Base-by-base conservation (phyloP, 768 basidiomycete genomes). In the Boletus rex-veris region DNA sequence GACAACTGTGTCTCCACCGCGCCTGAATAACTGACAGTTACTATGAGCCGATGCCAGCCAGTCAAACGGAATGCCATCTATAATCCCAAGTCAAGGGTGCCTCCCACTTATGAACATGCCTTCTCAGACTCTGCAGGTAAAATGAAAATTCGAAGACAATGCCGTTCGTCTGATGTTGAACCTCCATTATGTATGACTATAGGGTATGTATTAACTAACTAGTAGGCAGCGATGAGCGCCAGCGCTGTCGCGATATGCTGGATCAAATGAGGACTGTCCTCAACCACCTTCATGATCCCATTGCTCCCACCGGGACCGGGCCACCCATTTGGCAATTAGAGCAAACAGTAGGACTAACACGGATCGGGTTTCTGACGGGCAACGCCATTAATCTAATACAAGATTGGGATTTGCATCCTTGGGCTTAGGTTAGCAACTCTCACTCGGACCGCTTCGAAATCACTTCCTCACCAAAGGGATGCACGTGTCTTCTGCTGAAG, bases 281-380 rank as follows among this genome's bases (percentile, higher is more conserved):
- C 31, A 49, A 37, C 19, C 35, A 31, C 28, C 5, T 47, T 66
- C 36, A 69, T 15, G 58, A 58, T 43, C 33, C 47, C 67, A 65
- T 58, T 6, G 54, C 50, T 42, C 61, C 55, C 39, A 66, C 53
- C 4, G 54, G 5, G 3, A 60, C 30, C 7, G 40, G 50, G 7
- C 54, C 56, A 41, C 60, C 58, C 15, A 61, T 52, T 39, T 48
- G 49, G 54, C 77, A 78, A 52, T 69, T 71, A 7, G 53, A 55
- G 52, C 77, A 78, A 39, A 50, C 50, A n/a, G 77, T 75, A 31
- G 81, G 80, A 67, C 83, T 85, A 58, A 88, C 77, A 56, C 87
- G 76, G 57, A 88, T 88, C 24, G 87, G 85, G 63, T 89, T 89
- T 61, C 75, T 80, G 43, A 82, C 80, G 28, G 87, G 87, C 43